Percentiles rank a stretch among this genome's conserved stretches.
Evolutionary conservation across 2,329 filamentous ascomycete genomes (phyloP).

Genomic region (Aspergillus fijiensis): DNA sequence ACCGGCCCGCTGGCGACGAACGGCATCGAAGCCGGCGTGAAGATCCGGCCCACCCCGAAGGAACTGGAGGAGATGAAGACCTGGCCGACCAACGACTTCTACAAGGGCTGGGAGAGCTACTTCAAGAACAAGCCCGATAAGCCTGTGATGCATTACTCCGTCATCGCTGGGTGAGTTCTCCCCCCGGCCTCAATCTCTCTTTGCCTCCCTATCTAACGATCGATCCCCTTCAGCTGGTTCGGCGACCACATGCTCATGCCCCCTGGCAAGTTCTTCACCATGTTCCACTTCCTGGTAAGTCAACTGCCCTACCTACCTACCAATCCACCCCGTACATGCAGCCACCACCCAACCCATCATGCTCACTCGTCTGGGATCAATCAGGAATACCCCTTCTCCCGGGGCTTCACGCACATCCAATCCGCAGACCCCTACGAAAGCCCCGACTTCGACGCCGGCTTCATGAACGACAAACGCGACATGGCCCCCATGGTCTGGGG

Average conservation of each 20-base stretch:
- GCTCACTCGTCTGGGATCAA: neutral
- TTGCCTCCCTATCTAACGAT: slow-evolving; percentile 12
- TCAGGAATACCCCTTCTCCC: slow-evolving; percentile 70
- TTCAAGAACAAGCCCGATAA: slow-evolving; percentile 84
- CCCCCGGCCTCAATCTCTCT: neutral
- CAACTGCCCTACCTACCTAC: neutral
- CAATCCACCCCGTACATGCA: too few species aligned
- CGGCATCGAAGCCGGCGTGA: slow-evolving; percentile 77
- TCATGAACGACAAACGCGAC: slow-evolving; percentile 82
- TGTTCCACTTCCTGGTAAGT: slow-evolving; percentile 70
- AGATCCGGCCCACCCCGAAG: slow-evolving; percentile 68
- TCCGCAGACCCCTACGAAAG: slow-evolving; percentile 70
- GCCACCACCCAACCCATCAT: neutral
- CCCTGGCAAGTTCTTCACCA: slow-evolving; percentile 76
- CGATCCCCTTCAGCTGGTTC: slow-evolving; percentile 34
- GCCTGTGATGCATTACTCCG: slow-evolving; percentile 81
- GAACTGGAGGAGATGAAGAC: slow-evolving; percentile 68
- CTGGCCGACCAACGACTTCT: slow-evolving; percentile 73
- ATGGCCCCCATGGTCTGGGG: slow-evolving; percentile 85
- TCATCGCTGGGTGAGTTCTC: slow-evolving; percentile 60
- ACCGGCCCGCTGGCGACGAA: slow-evolving; percentile 76
- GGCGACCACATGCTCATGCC: slow-evolving; percentile 61
- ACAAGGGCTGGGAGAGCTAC: slow-evolving; percentile 71
- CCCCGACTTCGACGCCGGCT: slow-evolving; percentile 76
- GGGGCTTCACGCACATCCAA: slow-evolving; percentile 68